Evolutionary conservation across 495 filamentous ascomycete species (phyloP), one percentile per base, ranked within the genome.

Genomic region (Talaromyces trachyspermus): DNA sequence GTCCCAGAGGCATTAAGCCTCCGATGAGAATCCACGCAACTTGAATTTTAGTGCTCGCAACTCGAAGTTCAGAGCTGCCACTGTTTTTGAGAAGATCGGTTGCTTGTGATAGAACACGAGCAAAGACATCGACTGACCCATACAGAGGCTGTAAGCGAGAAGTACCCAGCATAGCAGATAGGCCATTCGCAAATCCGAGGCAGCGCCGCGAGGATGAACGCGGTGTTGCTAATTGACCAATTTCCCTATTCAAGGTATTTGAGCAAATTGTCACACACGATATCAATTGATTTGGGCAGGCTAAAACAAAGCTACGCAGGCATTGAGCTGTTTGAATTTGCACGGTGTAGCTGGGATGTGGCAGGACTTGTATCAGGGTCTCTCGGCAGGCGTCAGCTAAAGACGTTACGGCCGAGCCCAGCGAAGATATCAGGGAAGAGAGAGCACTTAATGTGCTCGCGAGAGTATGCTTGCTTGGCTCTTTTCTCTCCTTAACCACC

Each of bases 21-120:
- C 92, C 92, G 47, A 99, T 94, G 43, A 99, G 65, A 35, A 95
- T 95, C 92, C 92, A 99, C 15, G 92, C 91, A 4, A 97, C 89
- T 55, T 99, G 92, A 27, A 99, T 89, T 58, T 99, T 92, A 12
- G 88, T 95, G 54, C 85, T 85, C 14, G 91, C 91, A 38, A 91
- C 83, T 36, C 94, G 83, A 45, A 99, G 74, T 53, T 99, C 91
- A 9, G 87, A 90, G 54, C 84, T 87, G 24, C 89, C 84, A 64
- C 90, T 96, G 0, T 84, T 89, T 61, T 99, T 99, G 33, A 99
- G 77, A 9, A 99, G 72, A 27, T 86, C 85, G 4, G 88, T 97
- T 15, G 92, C 89, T 64, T 95, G 87, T 11, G 87, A 85, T 49
- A 97, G 75, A 32, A 96, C 85, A 12, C 89, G 79, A 32, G 91